Conservation (phyloP, 2,329 filamentous ascomycete species). For the Penicillium concentricum region DNA sequence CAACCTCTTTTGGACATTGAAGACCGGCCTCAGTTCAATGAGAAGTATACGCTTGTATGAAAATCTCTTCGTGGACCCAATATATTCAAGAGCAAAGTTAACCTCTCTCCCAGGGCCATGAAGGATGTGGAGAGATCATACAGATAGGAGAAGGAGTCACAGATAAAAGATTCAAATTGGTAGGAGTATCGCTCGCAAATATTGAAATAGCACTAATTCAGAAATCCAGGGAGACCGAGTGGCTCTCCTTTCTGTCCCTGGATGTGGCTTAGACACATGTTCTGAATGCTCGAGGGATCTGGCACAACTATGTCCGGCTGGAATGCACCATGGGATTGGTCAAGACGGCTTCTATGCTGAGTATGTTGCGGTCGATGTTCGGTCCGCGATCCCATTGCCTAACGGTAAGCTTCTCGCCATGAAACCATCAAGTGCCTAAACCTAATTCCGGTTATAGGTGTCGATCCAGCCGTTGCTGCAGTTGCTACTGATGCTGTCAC, state of each 20-base stretch:
- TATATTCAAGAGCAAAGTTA: background rate
- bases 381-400: conserved; percentile 23
- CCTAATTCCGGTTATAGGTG: background rate
- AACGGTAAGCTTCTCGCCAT: conserved; percentile 5
- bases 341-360: conserved; percentile 47
- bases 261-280: conserved; percentile 33
- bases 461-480: conserved; percentile 33
- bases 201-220: background rate
- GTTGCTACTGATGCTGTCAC: conserved; percentile 45
- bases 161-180: background rate
- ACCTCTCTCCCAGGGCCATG: background rate
- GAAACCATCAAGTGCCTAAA: background rate
- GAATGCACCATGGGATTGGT: conserved; percentile 46
- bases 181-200: background rate
- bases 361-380: conserved; percentile 32
- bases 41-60: background rate
- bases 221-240: background rate
- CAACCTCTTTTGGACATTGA: background rate
- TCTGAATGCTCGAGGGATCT: conserved; percentile 43
- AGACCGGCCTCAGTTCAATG: background rate
- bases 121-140: background rate
- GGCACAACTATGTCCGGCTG: conserved; percentile 25
- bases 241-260: background rate
- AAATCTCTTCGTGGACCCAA: background rate
- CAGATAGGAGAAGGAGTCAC: background rate